Conservation (phyloP, 768 basidiomycete genomes). For the Mycena crocata region DNA sequence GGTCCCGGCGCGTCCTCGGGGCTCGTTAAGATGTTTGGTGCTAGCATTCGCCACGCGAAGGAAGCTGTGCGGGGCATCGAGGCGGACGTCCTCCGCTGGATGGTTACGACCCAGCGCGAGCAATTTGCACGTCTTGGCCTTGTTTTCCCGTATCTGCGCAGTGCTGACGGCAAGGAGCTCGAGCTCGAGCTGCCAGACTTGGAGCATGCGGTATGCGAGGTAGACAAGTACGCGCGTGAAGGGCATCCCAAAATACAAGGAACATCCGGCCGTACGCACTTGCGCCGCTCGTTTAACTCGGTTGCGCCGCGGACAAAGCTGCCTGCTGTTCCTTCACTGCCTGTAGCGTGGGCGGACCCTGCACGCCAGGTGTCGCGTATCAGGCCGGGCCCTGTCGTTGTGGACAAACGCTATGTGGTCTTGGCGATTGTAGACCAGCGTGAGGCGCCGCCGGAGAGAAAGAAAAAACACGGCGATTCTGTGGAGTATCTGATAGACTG, state of each 20-base stretch:
- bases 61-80: constrained; percentile 53
- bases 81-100: constrained; percentile 71
- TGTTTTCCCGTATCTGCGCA: constrained; percentile 63
- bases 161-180: constrained; percentile 43
- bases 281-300: constrained; percentile 50
- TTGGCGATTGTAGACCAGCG: constrained; percentile 53
- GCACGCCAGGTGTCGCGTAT: constrained; percentile 56
- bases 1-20: constrained; percentile 77
- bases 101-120: constrained; percentile 66
- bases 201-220: constrained; percentile 84
- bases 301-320: constrained; percentile 37
- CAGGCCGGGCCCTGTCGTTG: constrained; percentile 46
- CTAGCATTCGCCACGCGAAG: constrained; percentile 46
- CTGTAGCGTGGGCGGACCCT: constrained; percentile 68
- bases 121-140: constrained; percentile 73
- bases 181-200: constrained; percentile 77
- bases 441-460: constrained; percentile 37
- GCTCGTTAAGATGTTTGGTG: constrained; percentile 74
- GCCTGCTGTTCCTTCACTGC: constrained; percentile 50
- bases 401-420: constrained; percentile 60
- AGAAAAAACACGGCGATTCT: constrained; percentile 31
- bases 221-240: constrained; percentile 81
- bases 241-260: constrained; percentile 60
- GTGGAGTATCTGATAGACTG: constrained; percentile 64
- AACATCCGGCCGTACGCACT: constrained; percentile 47